Conservation (phyloP, 2,329 filamentous ascomycete genomes). For the Curvularia verruculosa region DNA sequence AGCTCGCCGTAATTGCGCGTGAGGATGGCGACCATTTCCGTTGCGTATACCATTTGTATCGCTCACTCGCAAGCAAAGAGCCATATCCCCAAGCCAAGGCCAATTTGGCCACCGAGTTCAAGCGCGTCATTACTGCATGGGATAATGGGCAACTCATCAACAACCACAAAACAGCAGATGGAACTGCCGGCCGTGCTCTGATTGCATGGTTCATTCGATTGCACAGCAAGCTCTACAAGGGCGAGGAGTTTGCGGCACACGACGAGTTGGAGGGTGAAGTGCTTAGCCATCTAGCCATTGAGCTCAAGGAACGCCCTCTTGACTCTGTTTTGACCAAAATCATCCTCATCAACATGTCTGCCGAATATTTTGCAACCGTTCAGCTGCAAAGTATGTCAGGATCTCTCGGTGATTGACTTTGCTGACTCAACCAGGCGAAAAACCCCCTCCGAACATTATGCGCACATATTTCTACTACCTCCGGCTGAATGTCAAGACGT, state of each 20-base stretch:
- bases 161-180: slow-evolving; percentile 47
- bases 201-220: slow-evolving; percentile 83
- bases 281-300: slow-evolving; percentile 74
- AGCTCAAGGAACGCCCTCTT: slow-evolving; percentile 71
- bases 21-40: slow-evolving; percentile 80
- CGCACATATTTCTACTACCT: slow-evolving; percentile 67
- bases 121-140: slow-evolving; percentile 65
- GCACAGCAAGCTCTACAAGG: slow-evolving; percentile 83
- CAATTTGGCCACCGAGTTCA: slow-evolving; percentile 83
- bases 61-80: slow-evolving; percentile 74
- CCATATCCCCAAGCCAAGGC: slow-evolving; percentile 75
- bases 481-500: slow-evolving; percentile 77
- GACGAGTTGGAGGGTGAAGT: slow-evolving; percentile 86
- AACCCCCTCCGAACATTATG: slow-evolving; percentile 44
- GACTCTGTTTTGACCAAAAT: slow-evolving; percentile 76
- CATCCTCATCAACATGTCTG: slow-evolving; percentile 82
- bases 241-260: slow-evolving; percentile 74
- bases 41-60: slow-evolving; percentile 87
- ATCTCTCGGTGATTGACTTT: slow-evolving; percentile 15
- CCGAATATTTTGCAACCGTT: slow-evolving; percentile 73
- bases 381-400: slow-evolving; percentile 61
- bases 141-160: slow-evolving; percentile 60
- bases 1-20: slow-evolving; percentile 84
- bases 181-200: slow-evolving; percentile 67
- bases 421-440: slow-evolving; percentile 29